Percentiles rank a stretch among this genome's conserved stretches.
Conservation (phyloP, 2,329 filamentous ascomycete genomes). For the Alternaria postmessia region DNA sequence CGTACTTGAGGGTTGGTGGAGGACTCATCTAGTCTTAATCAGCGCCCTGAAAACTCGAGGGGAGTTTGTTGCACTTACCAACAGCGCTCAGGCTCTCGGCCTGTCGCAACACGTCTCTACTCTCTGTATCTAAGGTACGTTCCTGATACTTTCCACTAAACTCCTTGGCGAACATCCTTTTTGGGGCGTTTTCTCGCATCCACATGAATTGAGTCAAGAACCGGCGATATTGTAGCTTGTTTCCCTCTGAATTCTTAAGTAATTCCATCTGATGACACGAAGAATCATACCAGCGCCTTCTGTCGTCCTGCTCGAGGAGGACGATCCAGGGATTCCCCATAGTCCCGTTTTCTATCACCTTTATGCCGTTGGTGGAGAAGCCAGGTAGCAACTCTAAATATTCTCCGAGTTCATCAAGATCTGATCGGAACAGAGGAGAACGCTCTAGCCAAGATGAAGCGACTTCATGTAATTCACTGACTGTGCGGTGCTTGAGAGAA, state of each 20-base stretch:
- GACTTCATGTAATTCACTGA: background rate
- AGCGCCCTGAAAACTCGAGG: background rate
- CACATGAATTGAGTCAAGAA: background rate
- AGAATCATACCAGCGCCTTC: too few relatives aligned
- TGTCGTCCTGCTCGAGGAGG: too few relatives aligned
- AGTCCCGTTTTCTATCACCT: background rate
- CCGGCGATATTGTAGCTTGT: background rate
- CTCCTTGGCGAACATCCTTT: background rate
- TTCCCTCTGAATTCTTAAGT: too few relatives aligned
- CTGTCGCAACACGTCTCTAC: background rate
- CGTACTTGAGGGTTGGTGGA: background rate
- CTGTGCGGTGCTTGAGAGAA: background rate
- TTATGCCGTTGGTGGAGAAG: background rate
- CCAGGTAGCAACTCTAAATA: background rate
- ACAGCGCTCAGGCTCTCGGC: background rate
- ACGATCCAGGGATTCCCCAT: too few relatives aligned
- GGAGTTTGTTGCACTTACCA: background rate
- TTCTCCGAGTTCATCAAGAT: background rate
- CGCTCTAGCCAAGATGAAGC: background rate
- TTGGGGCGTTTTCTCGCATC: background rate
- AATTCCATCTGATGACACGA: too few relatives aligned
- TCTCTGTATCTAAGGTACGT: background rate
- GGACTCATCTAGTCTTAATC: background rate
- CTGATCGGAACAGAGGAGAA: background rate
- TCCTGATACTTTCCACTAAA: background rate